phyloP scores from a whole-genome alignment of 495 filamentous ascomycete genomes.

The Cetradonia linearis region DNA sequence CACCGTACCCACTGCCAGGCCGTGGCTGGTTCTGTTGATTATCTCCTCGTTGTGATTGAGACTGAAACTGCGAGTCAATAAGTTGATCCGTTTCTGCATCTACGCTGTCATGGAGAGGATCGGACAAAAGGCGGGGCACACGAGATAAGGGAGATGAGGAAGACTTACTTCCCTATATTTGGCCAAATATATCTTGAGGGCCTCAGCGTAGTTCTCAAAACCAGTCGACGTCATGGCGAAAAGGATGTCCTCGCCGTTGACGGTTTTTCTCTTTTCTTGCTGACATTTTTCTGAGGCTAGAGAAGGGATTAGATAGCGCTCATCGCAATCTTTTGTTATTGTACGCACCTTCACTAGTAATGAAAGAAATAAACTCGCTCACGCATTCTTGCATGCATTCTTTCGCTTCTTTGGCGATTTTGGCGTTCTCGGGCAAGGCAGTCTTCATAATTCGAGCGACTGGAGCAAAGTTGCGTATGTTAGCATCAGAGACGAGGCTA shows the following conservation, averaged over 20 bases:
- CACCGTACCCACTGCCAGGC: conserved; percentile 55
- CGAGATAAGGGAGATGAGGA: conserved; percentile 26
- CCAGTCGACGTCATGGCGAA: conserved; percentile 98
- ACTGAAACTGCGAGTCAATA: conserved; percentile 42
- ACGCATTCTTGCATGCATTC: conserved; percentile 99
- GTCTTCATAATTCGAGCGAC: conserved; percentile 99
- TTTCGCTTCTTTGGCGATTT: conserved; percentile 98
- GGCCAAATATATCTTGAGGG: conserved; percentile 92
- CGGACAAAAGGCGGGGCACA: neutral
- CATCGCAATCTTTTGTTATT: conserved; percentile 12
- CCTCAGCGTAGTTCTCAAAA: conserved; percentile 98
- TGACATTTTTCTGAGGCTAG: conserved; percentile 97
- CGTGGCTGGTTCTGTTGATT: conserved; percentile 51
- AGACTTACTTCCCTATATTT: conserved; percentile 92
- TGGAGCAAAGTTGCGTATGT: conserved; percentile 80
- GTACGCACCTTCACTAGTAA: conserved; percentile 86
- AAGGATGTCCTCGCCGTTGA: conserved; percentile 96
- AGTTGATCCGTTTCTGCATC: conserved; percentile 12
- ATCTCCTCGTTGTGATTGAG: conserved; percentile 67
- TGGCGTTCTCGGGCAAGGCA: conserved; percentile 92
- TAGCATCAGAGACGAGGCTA: conserved; percentile 56
- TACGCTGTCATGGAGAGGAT: neutral
- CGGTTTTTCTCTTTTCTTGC: conserved; percentile 97
- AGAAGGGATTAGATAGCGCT: conserved; percentile 29
- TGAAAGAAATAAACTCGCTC: conserved; percentile 99